These are phyloP conservation scores for Phytopythium aichiense DNA, from an alignment of 352 stramenopile genomes.

Conservation along the genomic window DNA sequence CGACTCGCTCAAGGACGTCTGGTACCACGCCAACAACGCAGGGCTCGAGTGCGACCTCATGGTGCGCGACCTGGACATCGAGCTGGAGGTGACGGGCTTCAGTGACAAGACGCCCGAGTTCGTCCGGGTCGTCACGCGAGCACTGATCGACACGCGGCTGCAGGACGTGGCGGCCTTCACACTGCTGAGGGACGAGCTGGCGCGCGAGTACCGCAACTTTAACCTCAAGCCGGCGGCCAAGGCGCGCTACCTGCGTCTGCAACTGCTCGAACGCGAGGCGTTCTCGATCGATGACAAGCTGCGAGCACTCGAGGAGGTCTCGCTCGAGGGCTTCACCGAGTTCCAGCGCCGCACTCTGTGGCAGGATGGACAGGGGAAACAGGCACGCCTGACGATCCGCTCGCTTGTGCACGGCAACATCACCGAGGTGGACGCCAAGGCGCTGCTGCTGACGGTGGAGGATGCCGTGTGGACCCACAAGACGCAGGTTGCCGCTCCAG, in stretches of 20 bases:
- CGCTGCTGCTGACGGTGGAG: conserved; percentile 38
- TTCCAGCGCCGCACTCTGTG: conserved; percentile 26
- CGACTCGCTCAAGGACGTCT: conserved; percentile 57
- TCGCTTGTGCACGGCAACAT: conserved; percentile 72
- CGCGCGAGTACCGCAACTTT: conserved; percentile 63
- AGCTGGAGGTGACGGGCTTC: conserved; percentile 65
- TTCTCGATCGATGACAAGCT: conserved; percentile 65
- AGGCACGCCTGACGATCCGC: conserved; percentile 11
- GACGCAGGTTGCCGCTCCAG: too few relatives aligned
- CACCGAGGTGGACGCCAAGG: conserved; percentile 22
- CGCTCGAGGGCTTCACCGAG: conserved; percentile 18
- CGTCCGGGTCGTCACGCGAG: conserved; percentile 36
- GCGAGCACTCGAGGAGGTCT: conserved; percentile 26
- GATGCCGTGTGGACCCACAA: conserved; percentile 1
- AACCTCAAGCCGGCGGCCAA: conserved; percentile 64
- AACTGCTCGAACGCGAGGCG: conserved; percentile 55
- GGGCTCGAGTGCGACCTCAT: conserved; percentile 50
- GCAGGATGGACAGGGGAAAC: conserved; percentile 2
- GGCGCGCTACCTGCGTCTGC: conserved; percentile 59
- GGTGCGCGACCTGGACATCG: conserved; percentile 63
- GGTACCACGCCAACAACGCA: conserved; percentile 61
- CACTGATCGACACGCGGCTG: conserved; percentile 24
- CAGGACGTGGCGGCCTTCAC: conserved; percentile 28
- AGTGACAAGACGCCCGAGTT: conserved; percentile 64
- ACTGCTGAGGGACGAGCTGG: conserved; percentile 51